Percentiles rank a stretch among this genome's conserved stretches.
Evolutionary conservation across 208 protist species (phyloP).

Genomic region (Crithidia acanthocephali): DNA sequence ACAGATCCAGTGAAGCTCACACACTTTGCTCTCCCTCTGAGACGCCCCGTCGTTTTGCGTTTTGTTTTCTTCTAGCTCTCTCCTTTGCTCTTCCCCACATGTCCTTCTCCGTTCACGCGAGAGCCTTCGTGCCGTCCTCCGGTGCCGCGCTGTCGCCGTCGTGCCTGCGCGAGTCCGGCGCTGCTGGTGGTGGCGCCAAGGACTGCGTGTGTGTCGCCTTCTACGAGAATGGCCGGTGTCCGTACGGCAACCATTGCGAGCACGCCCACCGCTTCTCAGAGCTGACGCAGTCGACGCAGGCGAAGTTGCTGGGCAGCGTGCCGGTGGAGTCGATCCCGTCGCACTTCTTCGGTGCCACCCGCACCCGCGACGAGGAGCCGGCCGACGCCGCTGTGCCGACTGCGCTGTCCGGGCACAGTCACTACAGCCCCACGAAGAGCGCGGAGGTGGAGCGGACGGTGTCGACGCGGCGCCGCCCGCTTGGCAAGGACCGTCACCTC

Average conservation of each 20-base stretch:
- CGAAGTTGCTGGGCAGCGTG: conserved; percentile 62
- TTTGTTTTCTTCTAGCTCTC: neutral
- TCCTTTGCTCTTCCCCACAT: conserved; percentile 21
- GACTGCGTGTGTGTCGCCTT: conserved; percentile 73
- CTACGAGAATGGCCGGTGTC: conserved; percentile 70
- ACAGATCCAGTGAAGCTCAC: too few relatives aligned
- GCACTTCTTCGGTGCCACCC: conserved; percentile 52
- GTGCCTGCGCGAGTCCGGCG: conserved; percentile 11
- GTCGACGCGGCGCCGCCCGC: conserved; percentile 25
- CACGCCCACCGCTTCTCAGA: conserved; percentile 80
- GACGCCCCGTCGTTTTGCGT: neutral
- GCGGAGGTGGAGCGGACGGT: conserved; percentile 26
- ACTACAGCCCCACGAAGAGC: conserved; percentile 41
- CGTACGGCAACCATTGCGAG: conserved; percentile 59
- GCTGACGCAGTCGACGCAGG: conserved; percentile 52
- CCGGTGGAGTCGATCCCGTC: conserved; percentile 56
- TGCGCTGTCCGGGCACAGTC: conserved; percentile 46
- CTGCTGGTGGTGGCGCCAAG: conserved; percentile 33
- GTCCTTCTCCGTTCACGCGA: conserved; percentile 57
- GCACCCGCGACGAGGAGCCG: neutral
- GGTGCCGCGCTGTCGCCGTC: conserved; percentile 4
- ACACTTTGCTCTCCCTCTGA: neutral
- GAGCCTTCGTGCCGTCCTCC: conserved; percentile 36
- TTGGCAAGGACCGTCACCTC: conserved; percentile 26
- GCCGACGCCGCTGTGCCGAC: conserved; percentile 23